Conservation (phyloP, 2,329 filamentous ascomycete species). For the Botrytis galanthina region DNA sequence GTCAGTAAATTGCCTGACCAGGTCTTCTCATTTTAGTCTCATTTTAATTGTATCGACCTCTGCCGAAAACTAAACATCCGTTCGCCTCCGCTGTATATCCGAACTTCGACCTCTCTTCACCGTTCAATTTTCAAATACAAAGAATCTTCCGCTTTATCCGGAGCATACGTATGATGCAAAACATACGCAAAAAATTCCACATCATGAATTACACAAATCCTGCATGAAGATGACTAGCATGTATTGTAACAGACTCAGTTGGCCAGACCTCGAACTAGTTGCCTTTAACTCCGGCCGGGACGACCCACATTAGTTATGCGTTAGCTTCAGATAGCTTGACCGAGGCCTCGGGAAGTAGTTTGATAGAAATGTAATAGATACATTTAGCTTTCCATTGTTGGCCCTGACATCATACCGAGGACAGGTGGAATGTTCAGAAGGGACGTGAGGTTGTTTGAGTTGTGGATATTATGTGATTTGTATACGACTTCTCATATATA, state of each 20-base stretch:
- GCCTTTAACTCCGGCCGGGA: neutral
- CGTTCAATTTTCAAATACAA: neutral
- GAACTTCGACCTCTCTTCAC: no score
- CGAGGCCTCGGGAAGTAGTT: neutral
- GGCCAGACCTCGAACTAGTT: neutral
- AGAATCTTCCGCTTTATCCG: neutral
- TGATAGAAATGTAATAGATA: neutral
- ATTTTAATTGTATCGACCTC: neutral
- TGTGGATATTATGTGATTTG: neutral
- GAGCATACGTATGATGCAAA: no score
- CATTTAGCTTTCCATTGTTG: neutral
- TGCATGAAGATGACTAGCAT: neutral
- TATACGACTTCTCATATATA: neutral
- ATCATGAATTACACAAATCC: neutral
- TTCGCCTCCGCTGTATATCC: neutral
- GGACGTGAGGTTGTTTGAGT: neutral
- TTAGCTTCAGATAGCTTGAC: neutral
- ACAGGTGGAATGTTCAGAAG: neutral
- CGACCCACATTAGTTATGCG: neutral
- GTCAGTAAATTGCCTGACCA: slow-evolving; percentile 54
- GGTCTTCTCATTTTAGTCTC: slow-evolving; percentile 50
- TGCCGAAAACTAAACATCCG: neutral
- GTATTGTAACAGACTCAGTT: neutral
- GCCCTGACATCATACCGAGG: slow-evolving; percentile 1
- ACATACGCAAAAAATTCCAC: neutral